Percentiles rank a stretch among this genome's conserved stretches.
Conservation (phyloP, 2,329 filamentous ascomycete genomes). For the Grosmannia huntii region DNA sequence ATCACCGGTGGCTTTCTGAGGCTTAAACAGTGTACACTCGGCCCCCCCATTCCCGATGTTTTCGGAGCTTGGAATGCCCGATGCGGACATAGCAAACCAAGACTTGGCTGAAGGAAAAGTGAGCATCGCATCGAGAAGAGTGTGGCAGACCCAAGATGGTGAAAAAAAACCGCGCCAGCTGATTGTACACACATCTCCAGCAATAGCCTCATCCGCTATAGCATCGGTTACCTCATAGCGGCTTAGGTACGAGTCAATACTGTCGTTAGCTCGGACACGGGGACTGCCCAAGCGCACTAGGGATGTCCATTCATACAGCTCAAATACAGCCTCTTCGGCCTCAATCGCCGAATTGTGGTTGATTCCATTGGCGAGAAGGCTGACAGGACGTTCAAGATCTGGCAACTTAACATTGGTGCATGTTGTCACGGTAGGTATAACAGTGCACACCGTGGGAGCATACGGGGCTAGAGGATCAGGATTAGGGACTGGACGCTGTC, state of each 20-base stretch:
- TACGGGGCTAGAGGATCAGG: constrained; percentile 36
- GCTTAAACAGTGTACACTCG: constrained; percentile 42
- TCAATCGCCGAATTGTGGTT: constrained; percentile 30
- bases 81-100: constrained; percentile 45
- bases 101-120: constrained; percentile 28
- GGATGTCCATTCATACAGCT: constrained; percentile 63
- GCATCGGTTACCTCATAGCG: constrained; percentile 47
- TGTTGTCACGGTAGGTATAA: constrained; percentile 19
- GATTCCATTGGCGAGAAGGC: constrained; percentile 22
- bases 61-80: constrained; percentile 35
- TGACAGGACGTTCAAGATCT: constrained; percentile 19
- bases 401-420: constrained; percentile 19
- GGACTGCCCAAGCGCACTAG: constrained; percentile 54
- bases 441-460: constrained; percentile 29
- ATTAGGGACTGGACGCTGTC: constrained; percentile 25
- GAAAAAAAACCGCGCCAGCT: constrained; percentile 49
- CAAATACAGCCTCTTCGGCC: constrained; percentile 49
- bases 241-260: constrained; percentile 55
- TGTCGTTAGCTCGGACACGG: constrained; percentile 43
- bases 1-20: constrained; percentile 33
- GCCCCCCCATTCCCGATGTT: constrained; percentile 29
- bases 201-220: neutral
- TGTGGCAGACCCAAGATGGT: constrained; percentile 35
- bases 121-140: constrained; percentile 32
- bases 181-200: constrained; percentile 30